These are phyloP conservation scores for Xylaria sp. DNA, from an alignment of 2,329 filamentous ascomycete species.

Conservation along the genomic window DNA sequence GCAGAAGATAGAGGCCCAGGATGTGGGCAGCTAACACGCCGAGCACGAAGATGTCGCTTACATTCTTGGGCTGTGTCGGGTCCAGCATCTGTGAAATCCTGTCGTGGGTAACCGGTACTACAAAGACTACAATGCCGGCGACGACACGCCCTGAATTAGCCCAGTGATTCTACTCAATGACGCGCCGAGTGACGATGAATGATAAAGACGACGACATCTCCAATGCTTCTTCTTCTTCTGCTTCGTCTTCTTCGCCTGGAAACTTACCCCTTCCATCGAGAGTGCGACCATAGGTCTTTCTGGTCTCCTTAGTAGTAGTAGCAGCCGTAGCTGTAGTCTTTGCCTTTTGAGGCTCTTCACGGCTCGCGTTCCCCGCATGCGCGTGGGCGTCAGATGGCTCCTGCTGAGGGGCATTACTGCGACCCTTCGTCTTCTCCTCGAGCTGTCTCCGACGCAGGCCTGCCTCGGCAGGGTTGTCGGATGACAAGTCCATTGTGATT, in stretches of 20 bases:
- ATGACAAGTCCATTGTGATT: slow-evolving; percentile 22
- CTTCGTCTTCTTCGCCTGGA: not conserved
- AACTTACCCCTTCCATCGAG: slow-evolving; percentile 81
- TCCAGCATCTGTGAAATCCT: slow-evolving; percentile 98
- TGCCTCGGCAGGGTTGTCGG: slow-evolving; percentile 19
- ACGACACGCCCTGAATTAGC: slow-evolving; percentile 1
- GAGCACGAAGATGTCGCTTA: slow-evolving; percentile 78
- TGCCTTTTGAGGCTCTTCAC: slow-evolving; percentile 11
- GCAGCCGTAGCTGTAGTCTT: slow-evolving; percentile 1
- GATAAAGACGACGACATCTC: not conserved
- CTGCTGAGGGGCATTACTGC: slow-evolving; percentile 12
- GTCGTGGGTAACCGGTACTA: slow-evolving; percentile 92
- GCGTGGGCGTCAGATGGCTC: slow-evolving; percentile 18
- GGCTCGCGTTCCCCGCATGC: not conserved
- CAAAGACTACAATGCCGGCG: slow-evolving; percentile 64
- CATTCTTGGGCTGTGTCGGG: slow-evolving; percentile 89
- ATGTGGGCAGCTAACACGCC: slow-evolving; percentile 72
- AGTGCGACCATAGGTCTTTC: slow-evolving; percentile 86
- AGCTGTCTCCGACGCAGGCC: slow-evolving; percentile 29
- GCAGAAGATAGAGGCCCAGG: slow-evolving; percentile 66
- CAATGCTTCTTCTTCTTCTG: not conserved
- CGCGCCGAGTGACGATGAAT: not conserved
- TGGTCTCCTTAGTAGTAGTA: slow-evolving; percentile 29
- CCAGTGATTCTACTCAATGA: not conserved
- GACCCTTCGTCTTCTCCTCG: slow-evolving; percentile 9